These are phyloP conservation scores for Colletotrichum costaricense DNA, from an alignment of 2,329 filamentous ascomycete species.

Conservation along the genomic window DNA sequence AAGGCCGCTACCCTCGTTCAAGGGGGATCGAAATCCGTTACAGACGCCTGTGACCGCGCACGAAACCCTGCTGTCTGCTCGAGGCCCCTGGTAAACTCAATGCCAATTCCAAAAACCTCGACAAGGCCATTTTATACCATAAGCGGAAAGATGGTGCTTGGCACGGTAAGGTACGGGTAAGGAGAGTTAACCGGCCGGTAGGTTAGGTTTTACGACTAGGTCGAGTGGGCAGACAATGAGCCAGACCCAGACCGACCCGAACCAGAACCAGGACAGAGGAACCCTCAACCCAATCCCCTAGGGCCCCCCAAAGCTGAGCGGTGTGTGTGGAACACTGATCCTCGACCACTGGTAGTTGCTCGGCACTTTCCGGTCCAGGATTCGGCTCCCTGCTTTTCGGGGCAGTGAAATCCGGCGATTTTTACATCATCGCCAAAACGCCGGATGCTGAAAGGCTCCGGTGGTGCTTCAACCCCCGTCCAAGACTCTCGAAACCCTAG, in stretches of 20 bases:
- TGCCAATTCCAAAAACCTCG: neutral
- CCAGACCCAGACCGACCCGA: neutral
- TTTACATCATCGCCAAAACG: conserved; percentile 7
- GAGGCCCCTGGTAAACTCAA: neutral
- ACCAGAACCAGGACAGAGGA: neutral
- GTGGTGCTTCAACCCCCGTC: neutral
- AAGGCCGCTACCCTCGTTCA: neutral
- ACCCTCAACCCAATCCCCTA: neutral
- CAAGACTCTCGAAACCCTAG: neutral
- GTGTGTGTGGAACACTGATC: conserved; percentile 8
- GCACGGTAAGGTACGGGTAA: neutral
- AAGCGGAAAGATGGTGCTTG: conserved; percentile 6
- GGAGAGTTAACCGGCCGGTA: neutral
- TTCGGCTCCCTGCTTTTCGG: conserved; percentile 15
- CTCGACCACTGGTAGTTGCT: conserved; percentile 22
- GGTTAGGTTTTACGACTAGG: neutral
- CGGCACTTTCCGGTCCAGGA: conserved; percentile 31
- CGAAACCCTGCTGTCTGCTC: neutral
- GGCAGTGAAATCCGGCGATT: conserved; percentile 18
- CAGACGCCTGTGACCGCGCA: neutral
- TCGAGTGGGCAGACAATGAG: neutral
- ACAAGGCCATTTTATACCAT: neutral
- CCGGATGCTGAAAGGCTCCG: conserved; percentile 30
- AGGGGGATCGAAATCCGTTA: neutral
- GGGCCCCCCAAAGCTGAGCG: neutral